phyloP scores from a whole-genome alignment of 2,329 filamentous ascomycete species.

The Hypoxylon sp. region DNA sequence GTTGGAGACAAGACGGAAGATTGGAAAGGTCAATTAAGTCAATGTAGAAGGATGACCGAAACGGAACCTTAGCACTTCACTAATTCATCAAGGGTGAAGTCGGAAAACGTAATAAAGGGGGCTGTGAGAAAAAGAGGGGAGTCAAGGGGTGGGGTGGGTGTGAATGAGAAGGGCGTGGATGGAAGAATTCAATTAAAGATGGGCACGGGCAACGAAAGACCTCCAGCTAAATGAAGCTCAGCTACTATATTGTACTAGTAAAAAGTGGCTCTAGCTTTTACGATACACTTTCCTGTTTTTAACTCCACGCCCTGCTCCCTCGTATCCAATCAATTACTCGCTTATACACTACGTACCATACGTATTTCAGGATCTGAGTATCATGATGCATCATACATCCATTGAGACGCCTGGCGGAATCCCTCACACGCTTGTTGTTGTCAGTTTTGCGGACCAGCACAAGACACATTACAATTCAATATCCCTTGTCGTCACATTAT shows the following conservation, averaged over 20 bases:
- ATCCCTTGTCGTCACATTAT: constrained; percentile 20
- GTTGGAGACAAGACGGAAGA: constrained; percentile 31
- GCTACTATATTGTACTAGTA: neutral
- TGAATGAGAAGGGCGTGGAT: constrained; percentile 32
- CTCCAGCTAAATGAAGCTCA: neutral
- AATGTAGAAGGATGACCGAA: constrained; percentile 34
- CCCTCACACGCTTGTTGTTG: constrained; percentile 16
- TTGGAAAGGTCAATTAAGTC: constrained; percentile 17
- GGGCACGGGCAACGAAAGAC: constrained; percentile 15
- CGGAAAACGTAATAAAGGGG: constrained; percentile 44
- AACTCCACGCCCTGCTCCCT: constrained; percentile 20
- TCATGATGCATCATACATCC: constrained; percentile 37
- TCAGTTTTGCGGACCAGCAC: constrained; percentile 13
- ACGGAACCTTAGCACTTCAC: constrained; percentile 28
- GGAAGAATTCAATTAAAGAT: constrained; percentile 36
- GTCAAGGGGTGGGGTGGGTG: constrained; percentile 16
- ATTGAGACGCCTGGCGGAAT: constrained; percentile 31
- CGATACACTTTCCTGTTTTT: constrained; percentile 17
- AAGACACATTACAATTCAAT: constrained; percentile 30
- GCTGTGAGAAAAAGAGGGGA: constrained; percentile 17
- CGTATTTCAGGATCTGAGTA: constrained; percentile 34
- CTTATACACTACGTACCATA: constrained; percentile 22
- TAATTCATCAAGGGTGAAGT: constrained; percentile 38
- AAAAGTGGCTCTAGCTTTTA: constrained; percentile 20
- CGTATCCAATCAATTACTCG: constrained; percentile 41